Conservation (phyloP, 306 rosid genomes). For the Acacia acuminata region DNA sequence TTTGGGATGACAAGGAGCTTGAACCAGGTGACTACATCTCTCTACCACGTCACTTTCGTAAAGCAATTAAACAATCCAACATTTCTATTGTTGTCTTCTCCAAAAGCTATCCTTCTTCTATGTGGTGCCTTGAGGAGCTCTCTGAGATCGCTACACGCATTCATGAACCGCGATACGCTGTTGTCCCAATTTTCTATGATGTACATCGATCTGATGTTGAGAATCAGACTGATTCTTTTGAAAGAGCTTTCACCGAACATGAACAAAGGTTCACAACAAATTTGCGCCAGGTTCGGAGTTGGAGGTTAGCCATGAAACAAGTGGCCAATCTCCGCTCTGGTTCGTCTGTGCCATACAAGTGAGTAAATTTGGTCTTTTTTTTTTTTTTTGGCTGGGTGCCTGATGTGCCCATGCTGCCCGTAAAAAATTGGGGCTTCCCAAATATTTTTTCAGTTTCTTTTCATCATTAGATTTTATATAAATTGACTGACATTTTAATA, state of each 20-base stretch:
- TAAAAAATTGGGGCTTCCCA: too few relatives aligned
- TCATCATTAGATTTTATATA: too few relatives aligned
- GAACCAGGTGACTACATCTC: background rate
- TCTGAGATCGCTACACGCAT: background rate
- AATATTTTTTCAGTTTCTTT: too few relatives aligned
- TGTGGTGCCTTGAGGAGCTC: background rate
- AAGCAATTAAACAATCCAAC: background rate
- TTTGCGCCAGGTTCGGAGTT: background rate
- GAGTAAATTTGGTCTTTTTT: background rate
- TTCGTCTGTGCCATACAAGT: background rate
- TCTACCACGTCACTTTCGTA: background rate
- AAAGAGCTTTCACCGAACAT: background rate
- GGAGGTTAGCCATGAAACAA: background rate
- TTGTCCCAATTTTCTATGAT: background rate
- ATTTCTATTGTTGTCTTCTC: background rate
- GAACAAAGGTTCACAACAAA: background rate
- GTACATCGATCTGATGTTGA: background rate
- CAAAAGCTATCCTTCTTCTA: background rate
- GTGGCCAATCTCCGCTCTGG: background rate
- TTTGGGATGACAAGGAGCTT: background rate
- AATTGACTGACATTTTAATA: too few relatives aligned
- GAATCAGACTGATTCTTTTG: background rate
- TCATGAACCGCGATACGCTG: background rate
- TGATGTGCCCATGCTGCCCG: too few relatives aligned
- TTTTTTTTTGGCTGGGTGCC: too few relatives aligned